Base-by-base conservation (phyloP, 202 grass and related monocot species). In the Panicum hallii region DNA sequence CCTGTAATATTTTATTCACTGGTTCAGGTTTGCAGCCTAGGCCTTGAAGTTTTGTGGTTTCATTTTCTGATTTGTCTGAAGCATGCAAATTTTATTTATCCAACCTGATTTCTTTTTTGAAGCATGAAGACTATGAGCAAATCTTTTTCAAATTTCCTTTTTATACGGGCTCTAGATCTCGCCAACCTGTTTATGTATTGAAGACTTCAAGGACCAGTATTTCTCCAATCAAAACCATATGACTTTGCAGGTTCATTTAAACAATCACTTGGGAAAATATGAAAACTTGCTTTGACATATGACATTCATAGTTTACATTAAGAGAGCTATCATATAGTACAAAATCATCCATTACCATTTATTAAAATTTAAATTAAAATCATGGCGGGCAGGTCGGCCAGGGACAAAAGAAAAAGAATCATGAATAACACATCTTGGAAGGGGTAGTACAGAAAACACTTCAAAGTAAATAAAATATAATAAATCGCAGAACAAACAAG, bases 381-480 rank as follows among this genome's bases (percentile, higher is more conserved):
- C 41, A 67, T 10, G 26, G 41, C 8, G 34, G 66, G 43, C 63
- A 44, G 56, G 54, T 87, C 79, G 72, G 85, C 79, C 34, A 71
- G 10, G 22, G 23, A 22, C 19, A 8, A 38, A 38, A 34, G 1
- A 7, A 26, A 14, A 14, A 3, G 11, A 15, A 38, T 13, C 7
- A 1, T 13, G n/a, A 80, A 84, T 87, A 79, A 2, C 10, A 8
- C 1, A 81, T 46, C 4, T 77, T 8, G 9, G 8, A 77, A 49
- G 80, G 63, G 17, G 2, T 1, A 58, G 0, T 10, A 6, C 14
- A 13, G 45, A 76, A 84, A 70, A n/a, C 15, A 56, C 7, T 17
- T 53, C 9, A 3, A 32, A 68, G 15, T 43, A 19, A 58, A 74
- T 36, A 49, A 14, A 49, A 14, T 4, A 49, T 14, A 46, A 66